Base-by-base conservation (phyloP, 768 basidiomycete genomes). In the Artomyces pyxidatus region DNA sequence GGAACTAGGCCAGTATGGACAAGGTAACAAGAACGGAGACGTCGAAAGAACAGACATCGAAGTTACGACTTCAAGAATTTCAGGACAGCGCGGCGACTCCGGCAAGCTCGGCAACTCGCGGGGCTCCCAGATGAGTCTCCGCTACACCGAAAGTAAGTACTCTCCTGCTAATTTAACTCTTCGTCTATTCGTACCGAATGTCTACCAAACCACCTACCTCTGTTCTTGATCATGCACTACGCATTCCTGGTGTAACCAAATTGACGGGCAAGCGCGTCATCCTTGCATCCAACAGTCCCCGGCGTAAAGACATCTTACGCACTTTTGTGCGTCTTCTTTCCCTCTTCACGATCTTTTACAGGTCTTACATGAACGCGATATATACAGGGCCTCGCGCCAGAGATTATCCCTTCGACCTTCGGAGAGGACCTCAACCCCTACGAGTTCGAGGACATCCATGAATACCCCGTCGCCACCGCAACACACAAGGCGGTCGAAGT, bases 401-500 rank as follows among this genome's bases (percentile, higher is more conserved):
- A 87, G 60, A 71, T 88, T 51, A 66, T 88, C 2, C 81, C 86
- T 0, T 88, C 87, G 7, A 78, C 72, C 8, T 97, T 98, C 54
- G 74, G 77, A 38, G 95, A 98, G 64, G 70, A 93, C 59, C 69
- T 97, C 6, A 69, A 77, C 0, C 67, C 84, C 26, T 66, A 69
- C 9, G 74, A 76, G 1, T 97, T 89, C 60, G 77, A 80, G 8
- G 77, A 86, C 53, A 69, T 80, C 16, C 80, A 80, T 29, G 83
- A 84, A 58, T 88, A 90, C 61, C 82, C 85, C 0, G 81, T 85
- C 6, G 75, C 85, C 4, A 92, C 85, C 0, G 85, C 85, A 10
- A 76, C 74, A 2, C 77, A 85, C 57, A 87, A 88, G 76, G 94
- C 80, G 25, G 81, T 85, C 35, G 88, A 93, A 63, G 94, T 91